Base-by-base conservation (phyloP, 371 early-diverging fungal genomes). In the Lichtheimia hyalospora region DNA sequence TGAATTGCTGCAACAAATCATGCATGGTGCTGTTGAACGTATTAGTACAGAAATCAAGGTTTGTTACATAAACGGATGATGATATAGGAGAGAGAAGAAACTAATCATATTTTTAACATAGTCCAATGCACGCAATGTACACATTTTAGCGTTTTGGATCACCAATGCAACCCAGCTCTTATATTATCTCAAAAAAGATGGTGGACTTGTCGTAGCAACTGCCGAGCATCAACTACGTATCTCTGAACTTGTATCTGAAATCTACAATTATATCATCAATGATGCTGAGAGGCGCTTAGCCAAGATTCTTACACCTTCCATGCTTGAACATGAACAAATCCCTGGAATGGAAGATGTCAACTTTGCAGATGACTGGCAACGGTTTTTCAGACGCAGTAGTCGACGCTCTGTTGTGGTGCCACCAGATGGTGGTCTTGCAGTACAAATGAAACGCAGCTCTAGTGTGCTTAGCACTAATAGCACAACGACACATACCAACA, bases 111-210 rank as follows among this genome's bases (percentile, higher is more conserved):
- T 24, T 15, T 15, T 15, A 12, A 8, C 23, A 13, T 2, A 77
- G 77, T 61, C 54, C 16, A 70, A 71, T 55, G 53, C 71, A 27
- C 70, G 61, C n/a, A 73, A 78, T 46, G 61, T 74, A 51, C 76
- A 81, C 63, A 52, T 68, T 15, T 71, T 88, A n/a, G 83, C 89
- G 4, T 93, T 87, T 61, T 94, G 94, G 94, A 77, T 92, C 28
- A 79, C 92, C 39, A 94, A 94, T 69, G 69, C 79, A 39, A 83
- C 85, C n/a, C 86, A 86, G 27, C 80, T 95, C 5, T 59, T 92
- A 10, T 89, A 91, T 63, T 94, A 88, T 66, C 73, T 96, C 44
- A 89, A 92, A 67, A 87, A 89, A 56, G 96, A 96, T 69, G 40
- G 79, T 16, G 82, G 83, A 10, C 82, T 94, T 13, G 81, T 86